A percentile compares a stretch with the other conserved stretches of the same genome.
Evolutionary conservation across 345 rosid species (phyloP).

Genomic region (Corymbia maculata): DNA sequence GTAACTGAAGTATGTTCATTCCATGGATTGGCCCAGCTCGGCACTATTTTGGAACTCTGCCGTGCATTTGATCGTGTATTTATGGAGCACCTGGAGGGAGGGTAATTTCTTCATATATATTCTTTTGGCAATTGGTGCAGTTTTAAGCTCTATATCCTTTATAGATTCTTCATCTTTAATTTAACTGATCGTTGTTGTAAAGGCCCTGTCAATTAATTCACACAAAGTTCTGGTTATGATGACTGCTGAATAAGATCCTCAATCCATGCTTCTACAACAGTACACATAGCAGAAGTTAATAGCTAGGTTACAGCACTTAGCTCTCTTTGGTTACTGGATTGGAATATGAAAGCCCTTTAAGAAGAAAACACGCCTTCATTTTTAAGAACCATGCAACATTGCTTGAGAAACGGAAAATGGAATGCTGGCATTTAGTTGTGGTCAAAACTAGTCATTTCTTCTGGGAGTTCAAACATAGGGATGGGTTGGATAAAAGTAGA

Average conservation of each 20-base stretch:
- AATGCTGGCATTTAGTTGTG: background rate
- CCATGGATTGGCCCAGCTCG: slow-evolving; percentile 70
- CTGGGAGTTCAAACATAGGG: background rate
- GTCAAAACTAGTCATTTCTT: background rate
- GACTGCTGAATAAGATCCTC: background rate
- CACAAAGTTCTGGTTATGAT: background rate
- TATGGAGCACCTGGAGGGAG: slow-evolving; percentile 98
- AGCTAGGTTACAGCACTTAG: too few species aligned
- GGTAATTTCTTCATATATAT: slow-evolving; percentile 33
- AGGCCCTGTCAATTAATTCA: background rate
- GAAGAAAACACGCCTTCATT: background rate
- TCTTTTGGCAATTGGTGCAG: background rate
- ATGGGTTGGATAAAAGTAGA: background rate
- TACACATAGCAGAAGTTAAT: background rate
- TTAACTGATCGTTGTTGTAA: background rate
- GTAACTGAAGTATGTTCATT: background rate
- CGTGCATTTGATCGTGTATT: slow-evolving; percentile 97
- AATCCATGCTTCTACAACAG: background rate
- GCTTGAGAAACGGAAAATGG: background rate
- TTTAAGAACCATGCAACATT: background rate
- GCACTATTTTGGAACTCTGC: slow-evolving; percentile 88
- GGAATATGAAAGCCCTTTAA: too few species aligned
- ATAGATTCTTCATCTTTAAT: background rate
- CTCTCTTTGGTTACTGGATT: too few species aligned
- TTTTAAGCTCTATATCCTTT: background rate